Base-by-base conservation (phyloP, 2,329 filamentous ascomycete species). In the Alternaria ethzedia region DNA sequence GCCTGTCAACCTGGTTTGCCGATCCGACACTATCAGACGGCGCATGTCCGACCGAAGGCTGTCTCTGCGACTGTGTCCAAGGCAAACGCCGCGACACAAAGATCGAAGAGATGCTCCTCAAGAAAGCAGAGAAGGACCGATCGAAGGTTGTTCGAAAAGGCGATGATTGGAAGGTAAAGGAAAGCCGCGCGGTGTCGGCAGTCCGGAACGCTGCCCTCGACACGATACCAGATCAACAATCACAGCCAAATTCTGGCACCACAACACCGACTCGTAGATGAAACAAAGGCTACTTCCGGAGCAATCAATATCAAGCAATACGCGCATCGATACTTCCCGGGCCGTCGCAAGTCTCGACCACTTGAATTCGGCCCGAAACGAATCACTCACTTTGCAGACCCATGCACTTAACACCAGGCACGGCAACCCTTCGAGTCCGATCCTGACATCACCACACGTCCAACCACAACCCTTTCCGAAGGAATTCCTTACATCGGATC, bases 41-140 rank as follows among this genome's bases (percentile, higher is more conserved):
- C 15, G 83, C 82, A 28, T 90, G 88, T 78, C 84, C 87, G 3
- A 87, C 84, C 8, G 82, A 84, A 51, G 88, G 86, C 17, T 90
- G 88, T 74, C 78, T 85, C 57, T 88, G 88, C 69, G 86, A 88
- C 70, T 90, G 88, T 67, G 84, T 84, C 2, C 82, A 83, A 3
- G 86, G 86, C 12, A 80, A 80, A 5, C 68, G 77, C 23, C 74
- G 80, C 9, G 73, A 79, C 43, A 71, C 74, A 17, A 79, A 76
- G 59, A 63, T 79, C 8, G 60, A 72, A 36, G 75, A 79, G 21
- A 32, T 73, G 23, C 64, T 74, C 15, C 66, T 68, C 41, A 70
- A 70, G 59, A 76, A 78, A 59, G 74, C 72, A 57, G 74, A 78
- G 59, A 78, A 78, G 63, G 77, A 80, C 51, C 73, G 71, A 50